phyloP scores from a whole-genome alignment of 179 eudicot genomes.

The Actinidia arguta region DNA sequence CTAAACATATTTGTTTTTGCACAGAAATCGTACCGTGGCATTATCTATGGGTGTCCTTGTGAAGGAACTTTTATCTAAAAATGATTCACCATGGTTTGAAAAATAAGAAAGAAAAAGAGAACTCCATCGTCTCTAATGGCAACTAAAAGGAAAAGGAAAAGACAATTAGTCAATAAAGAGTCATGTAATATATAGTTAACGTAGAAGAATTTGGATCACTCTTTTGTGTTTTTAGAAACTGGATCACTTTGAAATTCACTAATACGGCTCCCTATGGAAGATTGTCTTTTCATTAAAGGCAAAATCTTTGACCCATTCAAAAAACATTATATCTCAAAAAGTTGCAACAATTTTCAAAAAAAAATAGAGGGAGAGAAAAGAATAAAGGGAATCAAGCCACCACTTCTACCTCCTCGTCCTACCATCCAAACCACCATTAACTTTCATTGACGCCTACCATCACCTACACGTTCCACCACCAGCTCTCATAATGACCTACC shows the following conservation, averaged over 20 bases:
- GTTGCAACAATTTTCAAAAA: no score
- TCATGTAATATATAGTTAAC: neutral
- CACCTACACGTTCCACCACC: no score
- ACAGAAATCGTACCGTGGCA: neutral
- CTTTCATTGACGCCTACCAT: no score
- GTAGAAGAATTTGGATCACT: neutral
- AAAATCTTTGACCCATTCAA: constrained; percentile 3
- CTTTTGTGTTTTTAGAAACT: neutral
- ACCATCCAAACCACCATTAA: no score
- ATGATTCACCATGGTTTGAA: neutral
- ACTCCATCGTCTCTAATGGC: neutral
- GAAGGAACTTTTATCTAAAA: neutral
- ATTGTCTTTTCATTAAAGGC: neutral
- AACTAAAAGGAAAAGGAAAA: neutral
- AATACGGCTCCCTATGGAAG: neutral
- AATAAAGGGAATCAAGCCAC: no score
- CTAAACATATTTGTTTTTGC: no score
- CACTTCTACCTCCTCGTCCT: no score
- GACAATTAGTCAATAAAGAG: neutral
- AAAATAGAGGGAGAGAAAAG: no score
- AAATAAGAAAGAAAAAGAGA: neutral
- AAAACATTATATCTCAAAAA: no score
- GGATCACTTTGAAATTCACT: neutral
- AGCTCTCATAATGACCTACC: no score
- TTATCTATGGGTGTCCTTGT: neutral